Percentiles rank a stretch among this genome's conserved stretches.
Conservation (phyloP, 2,329 filamentous ascomycete species). For the Lasiodiplodia gonubiensis region DNA sequence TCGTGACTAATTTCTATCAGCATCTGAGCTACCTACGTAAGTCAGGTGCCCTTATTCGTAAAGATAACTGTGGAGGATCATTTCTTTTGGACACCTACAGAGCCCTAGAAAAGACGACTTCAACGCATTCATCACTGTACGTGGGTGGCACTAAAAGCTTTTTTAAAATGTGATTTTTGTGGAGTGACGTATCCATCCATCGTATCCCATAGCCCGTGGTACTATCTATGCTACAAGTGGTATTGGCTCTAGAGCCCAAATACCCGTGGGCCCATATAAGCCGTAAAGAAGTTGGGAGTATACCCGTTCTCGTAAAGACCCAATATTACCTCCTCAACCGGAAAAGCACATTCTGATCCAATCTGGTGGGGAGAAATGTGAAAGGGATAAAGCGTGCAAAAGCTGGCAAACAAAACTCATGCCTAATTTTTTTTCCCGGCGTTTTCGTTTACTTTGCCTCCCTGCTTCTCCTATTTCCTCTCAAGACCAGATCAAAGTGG, state of each 20-base stretch:
- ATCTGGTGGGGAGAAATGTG: constrained; percentile 3
- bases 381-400: constrained; percentile 19
- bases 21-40: too few species aligned
- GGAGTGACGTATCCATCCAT: constrained; percentile 21
- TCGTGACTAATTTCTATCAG: too few species aligned
- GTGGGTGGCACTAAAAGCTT: neutral
- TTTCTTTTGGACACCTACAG: too few species aligned
- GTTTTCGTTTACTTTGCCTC: constrained; percentile 2
- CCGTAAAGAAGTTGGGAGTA: constrained; percentile 16
- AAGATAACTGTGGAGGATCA: too few species aligned
- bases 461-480: neutral
- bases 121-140: neutral
- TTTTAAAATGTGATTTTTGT: neutral
- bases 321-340: neutral
- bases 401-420: constrained; percentile 15
- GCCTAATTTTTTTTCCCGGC: constrained; percentile 12
- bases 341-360: constrained; percentile 15
- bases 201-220: neutral
- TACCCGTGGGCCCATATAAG: neutral
- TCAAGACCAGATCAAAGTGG: constrained; percentile 1
- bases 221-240: constrained; percentile 23
- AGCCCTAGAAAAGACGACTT: too few species aligned
- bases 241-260: neutral
- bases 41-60: too few species aligned
- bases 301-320: constrained; percentile 1